These are phyloP conservation scores for Coemansia sp. DNA, from an alignment of 192 early-diverging fungal species.

Conservation along the genomic window DNA sequence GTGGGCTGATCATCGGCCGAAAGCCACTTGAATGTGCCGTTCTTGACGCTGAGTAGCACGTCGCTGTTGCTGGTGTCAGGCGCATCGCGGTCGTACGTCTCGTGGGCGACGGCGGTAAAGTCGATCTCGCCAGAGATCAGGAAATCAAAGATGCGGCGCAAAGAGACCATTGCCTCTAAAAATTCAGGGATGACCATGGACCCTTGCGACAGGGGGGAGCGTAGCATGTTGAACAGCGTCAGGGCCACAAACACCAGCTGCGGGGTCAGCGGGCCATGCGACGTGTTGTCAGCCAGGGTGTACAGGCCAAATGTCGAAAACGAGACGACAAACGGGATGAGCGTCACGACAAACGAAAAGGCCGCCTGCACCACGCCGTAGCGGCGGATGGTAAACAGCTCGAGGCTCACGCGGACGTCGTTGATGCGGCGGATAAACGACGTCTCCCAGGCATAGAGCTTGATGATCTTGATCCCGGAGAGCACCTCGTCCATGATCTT, in stretches of 20 bases:
- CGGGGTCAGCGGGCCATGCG: constrained; percentile 48
- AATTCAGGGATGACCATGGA: constrained; percentile 30
- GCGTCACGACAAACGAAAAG: constrained; percentile 42
- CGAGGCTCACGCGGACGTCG: constrained; percentile 27
- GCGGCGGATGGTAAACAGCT: constrained; percentile 37
- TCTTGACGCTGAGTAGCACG: constrained; percentile 23
- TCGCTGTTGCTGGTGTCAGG: constrained; percentile 10
- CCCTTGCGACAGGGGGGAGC: constrained; percentile 32
- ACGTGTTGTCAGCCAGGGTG: constrained; percentile 25
- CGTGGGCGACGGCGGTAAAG: constrained; percentile 23
- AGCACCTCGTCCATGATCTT: constrained; percentile 66
- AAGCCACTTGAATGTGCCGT: constrained; percentile 56
- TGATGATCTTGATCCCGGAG: constrained; percentile 63
- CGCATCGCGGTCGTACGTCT: constrained; percentile 36
- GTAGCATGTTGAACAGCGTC: constrained; percentile 51
- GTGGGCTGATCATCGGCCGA: constrained; percentile 25
- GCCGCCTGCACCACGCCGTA: constrained; percentile 34
- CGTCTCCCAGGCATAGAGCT: constrained; percentile 68
- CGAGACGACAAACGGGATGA: constrained; percentile 45
- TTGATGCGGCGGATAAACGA: constrained; percentile 45
- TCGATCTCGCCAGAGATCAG: constrained; percentile 45
- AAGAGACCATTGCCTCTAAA: constrained; percentile 40
- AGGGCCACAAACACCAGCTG: constrained; percentile 51
- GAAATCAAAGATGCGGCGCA: constrained; percentile 32
- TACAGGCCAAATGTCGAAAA: constrained; percentile 49